Base-by-base conservation (phyloP, 805 yeast genomes). In the Starmerella bombi region DNA sequence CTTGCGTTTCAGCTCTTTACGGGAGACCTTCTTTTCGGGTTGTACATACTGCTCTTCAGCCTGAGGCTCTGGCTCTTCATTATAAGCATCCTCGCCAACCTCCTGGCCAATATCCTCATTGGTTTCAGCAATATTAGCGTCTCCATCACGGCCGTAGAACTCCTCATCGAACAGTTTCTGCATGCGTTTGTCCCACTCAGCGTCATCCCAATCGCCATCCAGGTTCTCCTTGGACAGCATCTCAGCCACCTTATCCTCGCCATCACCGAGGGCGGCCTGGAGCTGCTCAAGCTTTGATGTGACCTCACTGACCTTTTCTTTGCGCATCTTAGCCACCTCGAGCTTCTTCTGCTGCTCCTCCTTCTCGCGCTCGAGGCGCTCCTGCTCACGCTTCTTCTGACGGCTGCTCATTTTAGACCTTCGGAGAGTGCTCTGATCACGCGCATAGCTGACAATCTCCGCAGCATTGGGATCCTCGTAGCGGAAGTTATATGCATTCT, bases 371-470 rank as follows among this genome's bases (percentile, higher is more conserved):
- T 63, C 68, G 34, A 74, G 79, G 36, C 65, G 70, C 59, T 76
- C 74, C 56, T 69, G 72, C 33, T 82, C 83, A 65, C 97, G 76
- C 60, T 77, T 78, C 60, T 77, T 75, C 65, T 84, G 84, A 52
- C 98, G 74, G 10, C 80, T 60, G 50, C 77, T 74, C 45, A 76
- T 69, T 38, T 75, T 76, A 17, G 79, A 75, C 57, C 98, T 71
- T 64, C 98, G 77, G 56, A 85, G 69, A 0, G 97, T 84, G 19
- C 91, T 93, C 61, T 85, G 95, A 47, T 57, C 59, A 71, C 98
- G 84, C 2, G 97, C 96, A 64, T 88, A 91, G 15, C 93, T 79
- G 16, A 86, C 79, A 59, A 91, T 82, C 54, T 88, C 95, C 0
- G 88, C 83, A 5, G 94, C 72, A 49, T 76, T 74, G 14, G 94